Base-by-base conservation (phyloP, 106 monocot genomes). In the Dactylorhiza incarnata region DNA sequence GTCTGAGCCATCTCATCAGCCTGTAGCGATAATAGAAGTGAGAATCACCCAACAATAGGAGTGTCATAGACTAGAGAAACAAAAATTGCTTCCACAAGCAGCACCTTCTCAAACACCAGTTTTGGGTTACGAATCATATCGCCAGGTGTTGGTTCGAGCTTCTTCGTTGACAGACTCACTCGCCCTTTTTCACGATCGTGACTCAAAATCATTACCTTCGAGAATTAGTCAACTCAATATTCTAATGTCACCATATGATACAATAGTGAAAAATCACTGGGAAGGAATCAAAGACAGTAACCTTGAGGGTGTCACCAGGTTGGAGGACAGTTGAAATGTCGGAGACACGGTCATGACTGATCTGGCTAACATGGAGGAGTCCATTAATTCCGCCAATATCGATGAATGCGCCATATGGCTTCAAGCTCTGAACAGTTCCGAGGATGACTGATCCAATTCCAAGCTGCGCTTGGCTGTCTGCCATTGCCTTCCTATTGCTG, bases 1-100 rank as follows among this genome's bases (percentile, higher is more conserved):
- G 87, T 88, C 82, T 89, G 94, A 74, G 97, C 97, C 97, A 97
- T 97, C 82, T 97, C 97, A 80, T 97, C 97, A 19, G 97, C 97
- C 97, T 97, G 43, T 48, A 17, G 72, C 45, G 73, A 56, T 7
- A 29, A 68, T 44, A 19, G 54, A 46, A 80, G 46, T 17, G 78
- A 50, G 15, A 74, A 61, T 46, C 17, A 71, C 10, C 67, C 24
- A 15, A 56, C n/a, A 63, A 47, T 26, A n/a, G 48, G 19, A 55
- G 20, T 13, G 51, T 59, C 24, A 54, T 37, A 52, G 14, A 52
- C 0, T 73, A 44, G 13, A 65, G 13, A 49, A 68, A 24, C 50
- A 29, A 2, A 12, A 59, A 78, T 47, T 45, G 9, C 48, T 52
- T 23, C 72, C 47, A 52, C 37, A 9, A 53, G 14, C 48, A 16